Evolutionary conservation across 2,329 filamentous ascomycete species (phyloP).

Genomic region (Pyricularia pennisetigena): DNA sequence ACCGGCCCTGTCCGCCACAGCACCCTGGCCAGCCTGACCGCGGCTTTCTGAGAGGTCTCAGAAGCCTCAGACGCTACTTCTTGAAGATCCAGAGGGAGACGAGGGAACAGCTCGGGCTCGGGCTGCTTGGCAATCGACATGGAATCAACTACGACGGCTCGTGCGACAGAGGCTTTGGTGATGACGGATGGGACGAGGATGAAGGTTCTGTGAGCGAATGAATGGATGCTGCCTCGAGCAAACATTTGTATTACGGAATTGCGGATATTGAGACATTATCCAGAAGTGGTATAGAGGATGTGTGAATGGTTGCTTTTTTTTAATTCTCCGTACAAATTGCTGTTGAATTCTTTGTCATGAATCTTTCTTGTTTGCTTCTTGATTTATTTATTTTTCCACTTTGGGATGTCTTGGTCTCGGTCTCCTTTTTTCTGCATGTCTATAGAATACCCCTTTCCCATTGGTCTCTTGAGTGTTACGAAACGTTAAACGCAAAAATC

Average conservation of each 20-base stretch:
- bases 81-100: constrained; percentile 77
- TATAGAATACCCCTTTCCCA: constrained; percentile 2
- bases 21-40: constrained; percentile 74
- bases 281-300: not conserved
- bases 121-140: constrained; percentile 2
- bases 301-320: not conserved
- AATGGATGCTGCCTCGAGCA: not conserved
- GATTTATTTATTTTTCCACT: not conserved
- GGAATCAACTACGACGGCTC: constrained; percentile 7
- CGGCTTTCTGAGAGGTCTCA: constrained; percentile 79
- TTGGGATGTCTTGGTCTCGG: not conserved
- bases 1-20: constrained; percentile 63
- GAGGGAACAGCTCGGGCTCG: constrained; percentile 38
- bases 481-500: not conserved
- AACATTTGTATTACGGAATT: not conserved
- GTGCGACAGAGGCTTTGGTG: constrained; percentile 3
- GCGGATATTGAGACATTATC: not conserved
- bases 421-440: constrained; percentile 1
- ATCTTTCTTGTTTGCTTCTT: not conserved
- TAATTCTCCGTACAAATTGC: not conserved
- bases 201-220: constrained; percentile 22
- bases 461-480: not conserved
- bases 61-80: constrained; percentile 74
- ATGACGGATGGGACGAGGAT: constrained; percentile 13
- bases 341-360: not conserved